phyloP scores from a whole-genome alignment of 2,329 filamentous ascomycete species.

The Gliomastix tumulicola region DNA sequence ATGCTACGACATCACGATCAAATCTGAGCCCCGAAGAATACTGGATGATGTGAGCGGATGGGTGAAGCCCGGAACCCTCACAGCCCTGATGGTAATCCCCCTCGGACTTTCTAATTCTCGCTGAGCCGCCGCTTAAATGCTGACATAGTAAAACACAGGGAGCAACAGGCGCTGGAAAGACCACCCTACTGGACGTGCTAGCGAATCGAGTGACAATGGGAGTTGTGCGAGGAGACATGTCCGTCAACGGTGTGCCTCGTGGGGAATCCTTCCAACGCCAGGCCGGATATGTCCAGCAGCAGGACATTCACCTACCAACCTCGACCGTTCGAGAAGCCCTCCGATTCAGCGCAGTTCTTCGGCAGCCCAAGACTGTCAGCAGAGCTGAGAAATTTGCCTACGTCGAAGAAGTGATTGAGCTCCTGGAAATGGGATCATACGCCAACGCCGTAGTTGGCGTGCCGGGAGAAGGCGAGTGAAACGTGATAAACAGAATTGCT shows the following conservation, averaged over 20 bases:
- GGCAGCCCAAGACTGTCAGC: slow-evolving; percentile 48
- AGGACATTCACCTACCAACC: slow-evolving; percentile 57
- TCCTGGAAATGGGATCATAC: slow-evolving; percentile 58
- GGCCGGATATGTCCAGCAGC: slow-evolving; percentile 59
- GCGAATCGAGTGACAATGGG: slow-evolving; percentile 71
- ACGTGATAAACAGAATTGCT: neutral
- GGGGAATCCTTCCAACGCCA: slow-evolving; percentile 70
- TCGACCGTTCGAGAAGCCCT: slow-evolving; percentile 59
- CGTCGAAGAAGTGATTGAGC: slow-evolving; percentile 55
- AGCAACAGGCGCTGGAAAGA: slow-evolving; percentile 60
- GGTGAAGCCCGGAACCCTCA: slow-evolving; percentile 72
- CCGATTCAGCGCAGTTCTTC: slow-evolving; percentile 55
- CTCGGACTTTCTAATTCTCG: no score
- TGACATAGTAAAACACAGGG: neutral
- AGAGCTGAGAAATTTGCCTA: slow-evolving; percentile 57
- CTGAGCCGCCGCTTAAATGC: no score
- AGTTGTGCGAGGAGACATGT: slow-evolving; percentile 65
- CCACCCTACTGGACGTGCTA: slow-evolving; percentile 69
- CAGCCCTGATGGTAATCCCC: slow-evolving; percentile 73
- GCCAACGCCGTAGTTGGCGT: slow-evolving; percentile 55
- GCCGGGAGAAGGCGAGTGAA: slow-evolving; percentile 38
- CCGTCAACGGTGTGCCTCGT: slow-evolving; percentile 64
- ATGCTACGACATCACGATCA: slow-evolving; percentile 65
- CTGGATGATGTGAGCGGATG: slow-evolving; percentile 59
- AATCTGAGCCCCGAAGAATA: slow-evolving; percentile 61